Evolutionary conservation across 306 rosid species (phyloP).

Genomic region (Castanospermum australe): DNA sequence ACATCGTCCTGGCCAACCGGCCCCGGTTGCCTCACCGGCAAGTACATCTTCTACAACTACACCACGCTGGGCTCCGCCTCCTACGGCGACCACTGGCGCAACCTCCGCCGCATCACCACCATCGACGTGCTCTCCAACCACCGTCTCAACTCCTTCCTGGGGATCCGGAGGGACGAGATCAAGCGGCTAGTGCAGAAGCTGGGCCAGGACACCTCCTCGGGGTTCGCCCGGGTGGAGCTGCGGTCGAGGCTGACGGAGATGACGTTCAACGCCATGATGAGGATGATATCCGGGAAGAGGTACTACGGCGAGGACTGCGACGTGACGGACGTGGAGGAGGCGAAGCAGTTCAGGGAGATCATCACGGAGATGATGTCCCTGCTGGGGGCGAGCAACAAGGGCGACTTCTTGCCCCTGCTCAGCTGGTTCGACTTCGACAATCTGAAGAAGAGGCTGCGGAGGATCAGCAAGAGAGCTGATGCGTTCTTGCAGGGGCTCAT

Average conservation of each 20-base stretch:
- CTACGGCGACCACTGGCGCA: conserved; percentile 38
- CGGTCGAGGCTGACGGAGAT: conserved; percentile 10
- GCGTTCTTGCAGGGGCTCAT: conserved; percentile 26
- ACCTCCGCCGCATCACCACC: conserved; percentile 32
- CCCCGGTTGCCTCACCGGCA: too few relatives aligned
- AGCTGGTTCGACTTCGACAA: not conserved
- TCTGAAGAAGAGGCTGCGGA: conserved; percentile 28
- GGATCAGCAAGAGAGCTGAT: conserved; percentile 20
- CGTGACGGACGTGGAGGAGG: not conserved
- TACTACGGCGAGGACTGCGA: conserved; percentile 20
- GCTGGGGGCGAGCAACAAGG: conserved; percentile 16
- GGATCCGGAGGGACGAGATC: conserved; percentile 19
- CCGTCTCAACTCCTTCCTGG: conserved; percentile 29
- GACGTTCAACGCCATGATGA: conserved; percentile 34
- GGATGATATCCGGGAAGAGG: conserved; percentile 27
- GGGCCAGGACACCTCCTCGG: not conserved
- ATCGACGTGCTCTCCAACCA: conserved; percentile 27
- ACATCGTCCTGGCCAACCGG: not conserved
- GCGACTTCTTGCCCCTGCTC: conserved; percentile 25
- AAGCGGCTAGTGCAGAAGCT: not conserved
- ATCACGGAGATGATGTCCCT: not conserved
- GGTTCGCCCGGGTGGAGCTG: not conserved
- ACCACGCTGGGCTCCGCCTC: conserved; percentile 7
- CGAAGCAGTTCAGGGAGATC: conserved; percentile 23
- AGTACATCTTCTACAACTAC: conserved; percentile 23